Percentiles rank a stretch among this genome's conserved stretches.
Conservation (phyloP, 805 yeast genomes). For the Yarrowia deformans region DNA sequence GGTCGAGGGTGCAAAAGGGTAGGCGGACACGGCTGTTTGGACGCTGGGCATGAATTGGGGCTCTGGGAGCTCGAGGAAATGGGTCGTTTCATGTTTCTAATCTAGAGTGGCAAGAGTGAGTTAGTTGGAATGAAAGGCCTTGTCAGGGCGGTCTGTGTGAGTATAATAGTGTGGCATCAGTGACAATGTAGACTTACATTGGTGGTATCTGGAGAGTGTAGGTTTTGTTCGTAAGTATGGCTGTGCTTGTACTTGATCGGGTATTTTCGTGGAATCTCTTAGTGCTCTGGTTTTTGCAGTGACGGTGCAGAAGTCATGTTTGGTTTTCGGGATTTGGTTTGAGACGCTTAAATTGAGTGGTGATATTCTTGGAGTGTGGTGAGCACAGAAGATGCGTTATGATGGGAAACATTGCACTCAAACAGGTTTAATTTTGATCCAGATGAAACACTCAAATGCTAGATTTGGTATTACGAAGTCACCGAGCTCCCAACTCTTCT, state of each 20-base stretch:
- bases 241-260: neutral
- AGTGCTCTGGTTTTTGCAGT: neutral
- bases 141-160: neutral
- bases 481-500: too few relatives aligned
- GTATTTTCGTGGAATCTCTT: neutral
- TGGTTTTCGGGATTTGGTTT: neutral
- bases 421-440: neutral
- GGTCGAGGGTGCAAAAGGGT: slow-evolving; percentile 6
- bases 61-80: neutral
- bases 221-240: neutral
- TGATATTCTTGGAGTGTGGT: neutral
- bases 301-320: neutral
- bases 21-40: neutral
- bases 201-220: neutral
- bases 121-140: neutral
- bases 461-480: too few relatives aligned
- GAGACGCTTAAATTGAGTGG: neutral
- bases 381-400: neutral
- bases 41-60: neutral
- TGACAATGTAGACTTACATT: neutral
- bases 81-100: neutral
- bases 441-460: too few relatives aligned
- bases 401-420: neutral
- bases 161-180: neutral
- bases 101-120: too few relatives aligned